phyloP scores from a whole-genome alignment of 352 stramenopile genomes.

The Phytophthora rubi region DNA sequence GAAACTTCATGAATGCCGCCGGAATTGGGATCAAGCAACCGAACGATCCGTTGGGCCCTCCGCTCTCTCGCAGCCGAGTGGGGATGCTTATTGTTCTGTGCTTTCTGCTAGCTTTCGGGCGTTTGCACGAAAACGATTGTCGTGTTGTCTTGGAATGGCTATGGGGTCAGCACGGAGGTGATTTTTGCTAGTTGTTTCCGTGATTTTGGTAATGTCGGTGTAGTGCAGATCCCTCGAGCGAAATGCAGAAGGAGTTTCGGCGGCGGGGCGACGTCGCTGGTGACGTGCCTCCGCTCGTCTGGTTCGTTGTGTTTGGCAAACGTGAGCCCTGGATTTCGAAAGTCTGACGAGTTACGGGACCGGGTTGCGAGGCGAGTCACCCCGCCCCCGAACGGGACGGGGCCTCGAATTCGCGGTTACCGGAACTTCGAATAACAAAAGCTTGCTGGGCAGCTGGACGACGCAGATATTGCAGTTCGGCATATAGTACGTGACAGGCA shows the following conservation, averaged over 20 bases:
- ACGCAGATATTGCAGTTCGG: conserved; percentile 28
- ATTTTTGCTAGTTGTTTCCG: conserved; percentile 31
- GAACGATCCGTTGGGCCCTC: conserved; percentile 21
- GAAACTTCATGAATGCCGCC: conserved; percentile 47
- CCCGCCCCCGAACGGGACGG: conserved; percentile 20
- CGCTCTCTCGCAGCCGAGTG: conserved; percentile 25
- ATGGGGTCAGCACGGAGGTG: conserved; percentile 21
- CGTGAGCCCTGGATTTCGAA: conserved; percentile 13
- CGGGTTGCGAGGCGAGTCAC: neutral
- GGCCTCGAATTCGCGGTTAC: conserved; percentile 1
- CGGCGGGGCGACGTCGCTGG: conserved; percentile 18
- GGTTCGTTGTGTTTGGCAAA: conserved; percentile 11
- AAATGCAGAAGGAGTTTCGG: conserved; percentile 18
- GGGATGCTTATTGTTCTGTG: conserved; percentile 39
- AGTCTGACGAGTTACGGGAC: neutral
- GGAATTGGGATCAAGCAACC: conserved; percentile 29
- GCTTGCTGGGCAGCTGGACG: conserved; percentile 19
- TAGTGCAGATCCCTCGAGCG: conserved; percentile 5
- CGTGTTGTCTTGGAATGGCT: conserved; percentile 5
- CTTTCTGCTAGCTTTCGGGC: conserved; percentile 33
- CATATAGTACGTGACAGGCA: conserved; percentile 23
- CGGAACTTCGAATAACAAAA: conserved; percentile 24
- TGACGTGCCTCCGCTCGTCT: conserved; percentile 21
- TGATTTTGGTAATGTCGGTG: conserved; percentile 18
- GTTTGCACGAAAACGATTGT: conserved; percentile 24